phyloP scores from a whole-genome alignment of 805 yeast species.

The Allodekkera sacchari region DNA sequence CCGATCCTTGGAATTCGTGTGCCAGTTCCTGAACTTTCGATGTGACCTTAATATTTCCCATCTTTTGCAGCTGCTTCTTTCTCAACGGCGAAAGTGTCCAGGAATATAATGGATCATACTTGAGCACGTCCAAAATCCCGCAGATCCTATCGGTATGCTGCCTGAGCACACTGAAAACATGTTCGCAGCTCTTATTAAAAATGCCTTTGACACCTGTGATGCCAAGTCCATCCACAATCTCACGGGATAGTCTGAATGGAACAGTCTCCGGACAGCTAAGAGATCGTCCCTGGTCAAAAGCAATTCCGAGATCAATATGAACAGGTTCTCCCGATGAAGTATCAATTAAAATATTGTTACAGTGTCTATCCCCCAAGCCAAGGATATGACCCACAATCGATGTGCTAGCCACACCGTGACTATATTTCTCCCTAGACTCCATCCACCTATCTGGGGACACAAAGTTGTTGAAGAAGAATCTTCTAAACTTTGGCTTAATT shows the following conservation, averaged over 20 bases:
- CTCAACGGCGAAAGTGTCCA: constrained; percentile 83
- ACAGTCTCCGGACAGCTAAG: constrained; percentile 87
- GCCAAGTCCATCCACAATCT: constrained; percentile 90
- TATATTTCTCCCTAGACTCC: constrained; percentile 50
- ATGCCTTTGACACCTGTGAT: constrained; percentile 75
- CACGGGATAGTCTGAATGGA: constrained; percentile 87
- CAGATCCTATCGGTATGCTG: constrained; percentile 59
- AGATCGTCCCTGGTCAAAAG: constrained; percentile 87
- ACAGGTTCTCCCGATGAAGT: constrained; percentile 80
- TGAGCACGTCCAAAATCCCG: constrained; percentile 75
- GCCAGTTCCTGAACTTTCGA: constrained; percentile 7
- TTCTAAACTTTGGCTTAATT: constrained; percentile 59
- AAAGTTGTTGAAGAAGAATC: constrained; percentile 64
- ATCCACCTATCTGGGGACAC: constrained; percentile 70
- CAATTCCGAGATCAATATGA: constrained; percentile 93
- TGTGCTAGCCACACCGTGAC: constrained; percentile 72
- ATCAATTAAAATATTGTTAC: constrained; percentile 84
- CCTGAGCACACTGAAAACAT: constrained; percentile 60
- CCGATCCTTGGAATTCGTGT: constrained; percentile 36
- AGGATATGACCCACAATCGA: constrained; percentile 83
- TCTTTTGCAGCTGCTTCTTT: constrained; percentile 43
- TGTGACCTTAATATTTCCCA: constrained; percentile 11
- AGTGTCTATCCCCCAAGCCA: constrained; percentile 94
- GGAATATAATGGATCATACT: constrained; percentile 87
- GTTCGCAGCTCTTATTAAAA: constrained; percentile 66